Base-by-base conservation (phyloP, 1,139 yeast genomes). In the Geotrichum bryndzae region DNA sequence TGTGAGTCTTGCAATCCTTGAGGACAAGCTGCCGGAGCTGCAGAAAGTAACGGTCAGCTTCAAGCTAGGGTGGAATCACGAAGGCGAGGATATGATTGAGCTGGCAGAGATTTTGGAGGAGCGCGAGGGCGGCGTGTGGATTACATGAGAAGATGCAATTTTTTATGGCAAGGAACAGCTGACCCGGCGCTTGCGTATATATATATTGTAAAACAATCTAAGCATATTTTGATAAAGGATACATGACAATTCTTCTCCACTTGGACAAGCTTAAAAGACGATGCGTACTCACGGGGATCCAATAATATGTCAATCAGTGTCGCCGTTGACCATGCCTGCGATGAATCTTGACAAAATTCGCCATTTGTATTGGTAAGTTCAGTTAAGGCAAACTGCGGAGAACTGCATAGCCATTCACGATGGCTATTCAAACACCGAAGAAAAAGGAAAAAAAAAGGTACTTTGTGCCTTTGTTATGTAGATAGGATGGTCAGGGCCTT, bases 281-380 rank as follows among this genome's bases (percentile, higher is more conserved):
- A 41, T 41, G 48, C 5, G 48, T 41, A 41, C 53, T 58, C 31
- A 11, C 54, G 53, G 10, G 59, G 68, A 81, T 90, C 96, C 67
- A 81, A 80, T 74, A 86, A 88, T 63, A 94, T 76, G 72, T 94
- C 98, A 58, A 94, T 76, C 64, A 94, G 76, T 69, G 97, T 89
- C 2, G 95, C 87, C 0, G 91, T 77, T 71, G 96, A 88, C 99
- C 99, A 94, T 0, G 98, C 98, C 73, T 94, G 99, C 67, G 96
- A 88, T 1, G 96, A 89, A 73, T 94, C 99, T 18, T 74, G 70
- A 73, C 98, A 94, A 13, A 85, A 68, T 50, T 79, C 85, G 3
- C 98, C 98, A 69, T 88, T 86, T 74, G 88, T 90, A 72, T 94
- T 91, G 6, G 98, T 91, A 71, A 94, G 79, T 73, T 94, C 99